Evolutionary conservation across 169 alveolate species (phyloP).

Genomic region (Perkinsus olseni): DNA sequence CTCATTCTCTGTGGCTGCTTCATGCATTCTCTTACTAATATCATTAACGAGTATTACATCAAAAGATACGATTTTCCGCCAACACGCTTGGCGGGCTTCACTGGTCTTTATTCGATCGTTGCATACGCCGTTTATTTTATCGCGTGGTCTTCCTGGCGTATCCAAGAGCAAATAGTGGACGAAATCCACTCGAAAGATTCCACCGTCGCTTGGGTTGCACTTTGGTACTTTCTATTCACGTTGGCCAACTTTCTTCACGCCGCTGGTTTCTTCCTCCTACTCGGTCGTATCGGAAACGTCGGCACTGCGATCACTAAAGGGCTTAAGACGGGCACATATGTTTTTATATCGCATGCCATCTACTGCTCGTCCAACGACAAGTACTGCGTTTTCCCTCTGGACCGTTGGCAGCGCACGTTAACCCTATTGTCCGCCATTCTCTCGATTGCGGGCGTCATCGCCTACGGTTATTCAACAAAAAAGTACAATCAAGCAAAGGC

Average conservation of each 20-base stretch:
- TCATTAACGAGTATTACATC: neutral
- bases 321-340: neutral
- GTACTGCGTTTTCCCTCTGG: neutral
- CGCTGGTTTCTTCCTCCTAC: neutral
- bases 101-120: neutral
- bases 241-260: neutral
- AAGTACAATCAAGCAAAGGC: neutral
- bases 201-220: neutral
- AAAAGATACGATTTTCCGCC: neutral
- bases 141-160: neutral
- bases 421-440: neutral
- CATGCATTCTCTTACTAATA: neutral
- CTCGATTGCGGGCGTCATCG: neutral
- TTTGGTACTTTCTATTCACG: neutral
- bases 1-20: neutral
- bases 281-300: neutral
- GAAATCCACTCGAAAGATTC: neutral
- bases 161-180: neutral
- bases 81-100: neutral
- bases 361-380: neutral
- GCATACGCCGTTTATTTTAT: neutral
- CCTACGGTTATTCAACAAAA: neutral
- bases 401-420: neutral
- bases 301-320: neutral
- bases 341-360: neutral